A percentile compares a stretch with the other conserved stretches of the same genome.
These are phyloP conservation scores for Postia placenta DNA, from an alignment of 768 basidiomycete species.

Conservation along the genomic window DNA sequence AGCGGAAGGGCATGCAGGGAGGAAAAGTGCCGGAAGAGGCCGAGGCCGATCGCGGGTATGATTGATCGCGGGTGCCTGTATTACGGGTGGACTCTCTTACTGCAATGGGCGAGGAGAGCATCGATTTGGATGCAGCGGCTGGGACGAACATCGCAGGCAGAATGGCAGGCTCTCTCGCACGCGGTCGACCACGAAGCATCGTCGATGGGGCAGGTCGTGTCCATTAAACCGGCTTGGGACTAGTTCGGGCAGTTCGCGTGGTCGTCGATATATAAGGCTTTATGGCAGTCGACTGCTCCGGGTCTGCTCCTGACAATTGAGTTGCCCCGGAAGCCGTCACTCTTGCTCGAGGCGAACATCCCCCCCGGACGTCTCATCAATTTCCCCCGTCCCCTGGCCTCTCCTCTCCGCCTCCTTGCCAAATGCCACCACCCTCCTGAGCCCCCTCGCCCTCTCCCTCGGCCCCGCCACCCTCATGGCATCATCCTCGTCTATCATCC, in stretches of 20 bases:
- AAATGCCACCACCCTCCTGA: slow-evolving; percentile 3
- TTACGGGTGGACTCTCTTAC: too few relatives aligned
- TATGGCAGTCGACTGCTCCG: slow-evolving; percentile 2
- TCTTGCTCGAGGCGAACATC: neutral
- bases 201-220: neutral
- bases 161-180: too few relatives aligned
- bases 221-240: neutral
- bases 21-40: slow-evolving; percentile 6
- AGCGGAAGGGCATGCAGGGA: neutral
- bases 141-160: too few relatives aligned
- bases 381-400: slow-evolving; percentile 1
- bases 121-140: too few relatives aligned
- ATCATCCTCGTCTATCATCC: neutral
- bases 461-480: neutral
- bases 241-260: slow-evolving; percentile 7
- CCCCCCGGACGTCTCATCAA: slow-evolving; percentile 5
- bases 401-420: neutral
- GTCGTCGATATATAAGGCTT: slow-evolving; percentile 4
- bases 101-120: too few relatives aligned
- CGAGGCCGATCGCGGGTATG: slow-evolving; percentile 1
- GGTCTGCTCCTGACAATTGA: neutral
- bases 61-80: neutral
- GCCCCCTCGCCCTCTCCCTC: slow-evolving; percentile 2
- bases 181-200: too few relatives aligned
- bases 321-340: neutral